phyloP scores from a whole-genome alignment of 441 rosid genomes.

The Corymbia calophylla region DNA sequence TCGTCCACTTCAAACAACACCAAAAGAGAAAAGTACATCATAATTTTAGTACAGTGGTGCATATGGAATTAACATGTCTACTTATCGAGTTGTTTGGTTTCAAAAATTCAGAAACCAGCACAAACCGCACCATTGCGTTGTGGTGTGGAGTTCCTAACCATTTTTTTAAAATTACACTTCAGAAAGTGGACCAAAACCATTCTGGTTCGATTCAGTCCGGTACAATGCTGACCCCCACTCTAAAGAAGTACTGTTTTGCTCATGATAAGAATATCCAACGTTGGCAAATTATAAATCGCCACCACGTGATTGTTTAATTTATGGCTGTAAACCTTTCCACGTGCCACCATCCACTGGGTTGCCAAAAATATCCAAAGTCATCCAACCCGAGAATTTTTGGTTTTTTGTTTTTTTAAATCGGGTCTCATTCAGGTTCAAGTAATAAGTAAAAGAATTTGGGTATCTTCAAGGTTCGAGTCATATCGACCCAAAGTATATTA shows the following conservation, averaged over 20 bases:
- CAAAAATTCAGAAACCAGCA: background rate
- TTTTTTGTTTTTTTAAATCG: background rate
- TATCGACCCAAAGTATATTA: background rate
- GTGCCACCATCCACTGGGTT: background rate
- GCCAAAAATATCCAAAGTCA: background rate
- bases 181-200: background rate
- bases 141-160: background rate
- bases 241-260: background rate
- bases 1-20: background rate
- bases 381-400: fast-evolving
- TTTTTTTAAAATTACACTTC: background rate
- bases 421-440: background rate
- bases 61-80: background rate
- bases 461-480: background rate
- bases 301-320: background rate
- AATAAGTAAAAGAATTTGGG: background rate
- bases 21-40: background rate
- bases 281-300: background rate
- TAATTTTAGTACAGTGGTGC: background rate
- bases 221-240: background rate
- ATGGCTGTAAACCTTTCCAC: background rate
- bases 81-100: background rate
- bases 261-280: background rate
- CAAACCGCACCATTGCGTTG: background rate
- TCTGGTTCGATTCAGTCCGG: background rate